These are phyloP conservation scores for Ophiostoma sp. DNA, from an alignment of 2,329 filamentous ascomycete species.

Conservation along the genomic window DNA sequence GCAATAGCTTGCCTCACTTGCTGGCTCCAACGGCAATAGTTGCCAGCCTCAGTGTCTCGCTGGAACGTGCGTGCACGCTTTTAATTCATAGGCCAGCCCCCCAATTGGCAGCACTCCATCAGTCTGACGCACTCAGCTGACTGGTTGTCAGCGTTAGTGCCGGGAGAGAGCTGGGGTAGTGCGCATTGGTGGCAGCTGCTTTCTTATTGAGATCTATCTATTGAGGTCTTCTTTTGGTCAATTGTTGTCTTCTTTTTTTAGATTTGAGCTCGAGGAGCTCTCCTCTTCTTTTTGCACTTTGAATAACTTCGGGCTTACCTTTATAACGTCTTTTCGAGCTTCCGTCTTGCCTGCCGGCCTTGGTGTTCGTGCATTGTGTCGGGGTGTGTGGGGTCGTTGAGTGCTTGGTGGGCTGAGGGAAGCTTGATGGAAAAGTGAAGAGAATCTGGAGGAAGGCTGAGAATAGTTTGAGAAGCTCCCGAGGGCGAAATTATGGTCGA, in stretches of 20 bases:
- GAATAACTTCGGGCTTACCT: neutral
- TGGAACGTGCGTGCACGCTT: constrained; percentile 8
- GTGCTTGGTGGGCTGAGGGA: neutral
- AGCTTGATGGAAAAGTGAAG: neutral
- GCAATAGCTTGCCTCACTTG: neutral
- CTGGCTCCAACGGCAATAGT: neutral
- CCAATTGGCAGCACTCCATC: neutral
- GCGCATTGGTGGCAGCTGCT: neutral
- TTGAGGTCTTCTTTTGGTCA: neutral
- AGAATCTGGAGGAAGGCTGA: constrained; percentile 1
- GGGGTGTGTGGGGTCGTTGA: neutral
- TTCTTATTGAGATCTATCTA: neutral
- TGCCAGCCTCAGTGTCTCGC: neutral
- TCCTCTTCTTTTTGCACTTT: neutral
- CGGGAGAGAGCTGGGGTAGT: neutral
- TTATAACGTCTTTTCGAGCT: neutral
- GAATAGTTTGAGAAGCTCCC: neutral
- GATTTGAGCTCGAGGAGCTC: neutral
- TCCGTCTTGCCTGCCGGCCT: neutral
- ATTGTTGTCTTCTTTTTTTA: neutral
- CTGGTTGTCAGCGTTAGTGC: neutral
- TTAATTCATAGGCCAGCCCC: neutral
- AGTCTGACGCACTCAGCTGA: neutral
- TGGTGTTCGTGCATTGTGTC: neutral
- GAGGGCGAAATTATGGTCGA: neutral